phyloP scores from a whole-genome alignment of 768 basidiomycete genomes.

The Lentinula detonsa region DNA sequence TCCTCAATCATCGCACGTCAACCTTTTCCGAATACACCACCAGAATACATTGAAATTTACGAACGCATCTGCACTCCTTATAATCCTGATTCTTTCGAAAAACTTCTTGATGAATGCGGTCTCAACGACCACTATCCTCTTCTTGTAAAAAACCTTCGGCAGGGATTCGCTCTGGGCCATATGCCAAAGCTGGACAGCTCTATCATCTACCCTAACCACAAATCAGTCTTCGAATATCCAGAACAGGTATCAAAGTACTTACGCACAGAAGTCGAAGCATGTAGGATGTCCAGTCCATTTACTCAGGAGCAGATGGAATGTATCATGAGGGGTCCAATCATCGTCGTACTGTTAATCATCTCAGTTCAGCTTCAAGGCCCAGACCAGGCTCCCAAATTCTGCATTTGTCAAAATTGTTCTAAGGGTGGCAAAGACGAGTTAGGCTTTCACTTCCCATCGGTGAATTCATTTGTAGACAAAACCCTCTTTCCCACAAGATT shows the following conservation, averaged over 20 bases:
- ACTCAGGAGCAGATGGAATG: constrained; percentile 12
- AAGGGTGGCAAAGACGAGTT: background rate
- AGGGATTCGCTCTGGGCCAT: background rate
- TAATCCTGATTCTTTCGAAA: background rate
- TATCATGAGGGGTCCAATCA: constrained; percentile 11
- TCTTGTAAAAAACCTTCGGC: background rate
- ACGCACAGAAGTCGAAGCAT: constrained; percentile 8
- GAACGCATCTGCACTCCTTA: background rate
- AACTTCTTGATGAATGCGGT: background rate
- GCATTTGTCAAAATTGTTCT: constrained; percentile 10
- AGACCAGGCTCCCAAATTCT: background rate
- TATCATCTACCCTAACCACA: too few species aligned
- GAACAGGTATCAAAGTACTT: constrained; percentile 13
- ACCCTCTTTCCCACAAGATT: constrained; percentile 4
- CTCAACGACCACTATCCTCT: background rate
- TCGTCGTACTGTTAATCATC: constrained; percentile 5
- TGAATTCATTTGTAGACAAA: constrained; percentile 7
- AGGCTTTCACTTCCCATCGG: background rate
- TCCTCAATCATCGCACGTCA: background rate
- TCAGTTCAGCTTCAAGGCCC: constrained; percentile 4
- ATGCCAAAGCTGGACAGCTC: background rate
- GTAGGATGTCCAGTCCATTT: constrained; percentile 16
- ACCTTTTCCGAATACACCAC: background rate
- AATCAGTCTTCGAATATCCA: background rate
- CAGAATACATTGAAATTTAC: background rate